Evolutionary conservation across 352 stramenopile species (phyloP).

Genomic region (Phytophthora rubi): DNA sequence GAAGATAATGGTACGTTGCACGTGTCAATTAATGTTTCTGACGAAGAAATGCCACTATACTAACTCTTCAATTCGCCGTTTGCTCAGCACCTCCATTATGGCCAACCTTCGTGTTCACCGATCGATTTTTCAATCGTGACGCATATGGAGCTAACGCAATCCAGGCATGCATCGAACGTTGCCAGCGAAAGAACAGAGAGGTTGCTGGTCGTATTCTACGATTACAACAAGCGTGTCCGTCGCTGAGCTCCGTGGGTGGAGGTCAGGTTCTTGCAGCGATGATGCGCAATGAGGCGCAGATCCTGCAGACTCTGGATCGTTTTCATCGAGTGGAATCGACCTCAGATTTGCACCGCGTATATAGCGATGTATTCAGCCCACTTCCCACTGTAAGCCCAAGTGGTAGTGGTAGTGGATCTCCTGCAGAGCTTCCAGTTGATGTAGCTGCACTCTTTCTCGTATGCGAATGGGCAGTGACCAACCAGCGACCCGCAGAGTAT

Average conservation of each 20-base stretch:
- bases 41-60: not conserved
- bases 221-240: conserved; percentile 61
- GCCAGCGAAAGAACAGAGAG: conserved; percentile 56
- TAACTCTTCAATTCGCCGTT: conserved; percentile 12
- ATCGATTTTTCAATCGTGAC: conserved; percentile 76
- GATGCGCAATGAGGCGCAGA: conserved; percentile 78
- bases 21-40: not conserved
- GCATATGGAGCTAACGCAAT: conserved; percentile 56
- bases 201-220: conserved; percentile 72
- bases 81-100: conserved; percentile 66
- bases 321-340: conserved; percentile 84
- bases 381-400: conserved; percentile 37
- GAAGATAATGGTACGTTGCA: conserved; percentile 74
- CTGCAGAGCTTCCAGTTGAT: conserved; percentile 68
- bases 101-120: conserved; percentile 73
- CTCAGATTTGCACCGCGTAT: conserved; percentile 71
- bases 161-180: conserved; percentile 56
- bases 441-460: conserved; percentile 74
- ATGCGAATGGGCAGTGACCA: conserved; percentile 86
- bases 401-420: conserved; percentile 13
- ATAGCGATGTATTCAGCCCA: conserved; percentile 75
- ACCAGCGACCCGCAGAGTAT: conserved; percentile 81
- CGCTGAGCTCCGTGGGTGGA: conserved; percentile 31
- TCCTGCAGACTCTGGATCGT: conserved; percentile 79
- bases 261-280: conserved; percentile 38